Base-by-base conservation (phyloP, 2,329 filamentous ascomycete genomes). In the Talaromyces pinophilus region DNA sequence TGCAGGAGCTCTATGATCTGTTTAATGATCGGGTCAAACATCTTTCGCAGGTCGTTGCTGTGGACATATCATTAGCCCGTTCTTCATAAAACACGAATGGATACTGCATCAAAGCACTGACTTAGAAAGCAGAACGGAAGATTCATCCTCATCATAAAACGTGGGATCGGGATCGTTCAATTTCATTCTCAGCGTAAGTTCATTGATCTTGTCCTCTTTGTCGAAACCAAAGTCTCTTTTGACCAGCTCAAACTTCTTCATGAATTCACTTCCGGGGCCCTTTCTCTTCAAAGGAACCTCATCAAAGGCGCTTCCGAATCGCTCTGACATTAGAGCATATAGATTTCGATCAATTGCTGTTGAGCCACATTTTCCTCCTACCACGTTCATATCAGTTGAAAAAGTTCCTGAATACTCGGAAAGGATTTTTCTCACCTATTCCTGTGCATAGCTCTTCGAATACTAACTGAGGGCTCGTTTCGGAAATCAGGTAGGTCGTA, bases 301-400 rank as follows among this genome's bases (percentile, higher is more conserved):
- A 4, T 70, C 67, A 67, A 77, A 80, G 0, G 70, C 70, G 2
- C 59, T 40, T 0, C 75, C 76, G 65, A 77, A 79, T 3, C 61
- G 70, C 6, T 68, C 22, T 5, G 66, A 64, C 72, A 78, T 74
- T 52, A 72, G 71, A 15, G 68, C 44, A 55, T 77, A 72, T 59
- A 79, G 74, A 15, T 72, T 68, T 1, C 76, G 70, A 63, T 80
- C 77, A 13, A 80, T 72, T 11, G 68, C 68, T 2, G 75, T 78
- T 1, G 71, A 73, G 0, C 76, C 76, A 59, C 71, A 74, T 68
- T 78, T 79, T 10, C 67, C 74, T 22, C 75, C 74, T 72, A 62
- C n/a, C 13, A 60, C 22, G 22, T 30, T 19, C 3, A 4, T 17
- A 19, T 15, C 17, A 64, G 59, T 38, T 65, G 35, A 30, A 38